Percentiles rank a stretch among this genome's conserved stretches.
These are phyloP conservation scores for Vitis hybrid DNA, from an alignment of 177 flowering plant species.

Conservation along the genomic window DNA sequence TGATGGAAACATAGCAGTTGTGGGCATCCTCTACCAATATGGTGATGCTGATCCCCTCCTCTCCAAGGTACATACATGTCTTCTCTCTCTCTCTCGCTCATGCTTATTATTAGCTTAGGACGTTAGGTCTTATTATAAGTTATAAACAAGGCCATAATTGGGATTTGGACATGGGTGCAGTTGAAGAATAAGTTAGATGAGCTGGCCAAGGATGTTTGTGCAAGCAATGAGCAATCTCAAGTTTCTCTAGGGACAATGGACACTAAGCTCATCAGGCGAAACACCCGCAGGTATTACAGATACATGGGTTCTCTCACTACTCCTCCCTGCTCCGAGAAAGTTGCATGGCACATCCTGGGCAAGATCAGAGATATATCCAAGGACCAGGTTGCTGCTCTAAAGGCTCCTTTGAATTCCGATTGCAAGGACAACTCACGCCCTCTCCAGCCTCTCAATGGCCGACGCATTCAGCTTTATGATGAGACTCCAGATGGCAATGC, in stretches of 20 bases:
- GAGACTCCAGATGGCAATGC: neutral
- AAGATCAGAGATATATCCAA: slow-evolving; percentile 58
- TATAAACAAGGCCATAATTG: neutral
- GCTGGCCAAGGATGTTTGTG: slow-evolving; percentile 34
- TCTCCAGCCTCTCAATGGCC: slow-evolving; percentile 49
- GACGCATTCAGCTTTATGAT: slow-evolving; percentile 38
- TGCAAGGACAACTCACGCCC: slow-evolving; percentile 66
- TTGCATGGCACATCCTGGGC: slow-evolving; percentile 61
- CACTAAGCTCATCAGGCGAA: slow-evolving; percentile 26
- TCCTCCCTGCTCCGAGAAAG: slow-evolving; percentile 82
- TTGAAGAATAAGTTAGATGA: slow-evolving; percentile 25
- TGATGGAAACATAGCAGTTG: slow-evolving; percentile 52
- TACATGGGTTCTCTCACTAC: slow-evolving; percentile 75
- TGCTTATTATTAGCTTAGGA: too few relatives aligned
- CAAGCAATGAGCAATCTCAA: slow-evolving; percentile 27
- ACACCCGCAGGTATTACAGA: slow-evolving; percentile 53
- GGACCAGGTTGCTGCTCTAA: slow-evolving; percentile 53
- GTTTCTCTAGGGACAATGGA: slow-evolving; percentile 32
- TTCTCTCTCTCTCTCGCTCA: too few relatives aligned
- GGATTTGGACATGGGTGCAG: slow-evolving; percentile 25
- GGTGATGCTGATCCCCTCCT: slow-evolving; percentile 56
- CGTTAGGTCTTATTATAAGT: too few relatives aligned
- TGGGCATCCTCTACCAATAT: slow-evolving; percentile 42
- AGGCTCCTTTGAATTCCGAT: slow-evolving; percentile 40
- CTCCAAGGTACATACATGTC: slow-evolving; percentile 34